Conservation (phyloP, 768 basidiomycete genomes). For the Sarcomyxa edulis region DNA sequence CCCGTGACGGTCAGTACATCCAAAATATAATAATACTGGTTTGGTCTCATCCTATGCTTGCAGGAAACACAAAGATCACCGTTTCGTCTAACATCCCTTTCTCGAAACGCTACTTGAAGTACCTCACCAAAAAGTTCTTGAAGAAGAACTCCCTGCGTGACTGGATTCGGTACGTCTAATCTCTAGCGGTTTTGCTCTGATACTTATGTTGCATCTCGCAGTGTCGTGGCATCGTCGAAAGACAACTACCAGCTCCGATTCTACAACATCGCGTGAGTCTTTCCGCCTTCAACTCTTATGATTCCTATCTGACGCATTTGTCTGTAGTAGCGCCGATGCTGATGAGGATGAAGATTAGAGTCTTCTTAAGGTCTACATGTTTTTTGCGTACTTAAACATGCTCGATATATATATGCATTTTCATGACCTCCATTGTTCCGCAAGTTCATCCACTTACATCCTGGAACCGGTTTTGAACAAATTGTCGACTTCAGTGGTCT, state of each 20-base stretch:
- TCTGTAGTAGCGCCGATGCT: constrained; percentile 25
- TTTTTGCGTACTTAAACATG: too few species aligned
- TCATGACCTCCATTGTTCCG: too few species aligned
- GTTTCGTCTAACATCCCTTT: constrained; percentile 84
- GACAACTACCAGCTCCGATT: constrained; percentile 92
- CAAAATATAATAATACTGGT: too few species aligned
- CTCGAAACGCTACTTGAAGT: constrained; percentile 98
- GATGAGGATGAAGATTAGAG: constrained; percentile 30
- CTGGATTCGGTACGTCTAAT: constrained; percentile 78
- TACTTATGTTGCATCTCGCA: constrained; percentile 15
- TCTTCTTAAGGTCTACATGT: too few species aligned
- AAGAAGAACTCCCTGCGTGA: constrained; percentile 96
- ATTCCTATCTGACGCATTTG: constrained; percentile 8
- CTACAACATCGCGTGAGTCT: constrained; percentile 84
- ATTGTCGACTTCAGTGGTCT: too few species aligned
- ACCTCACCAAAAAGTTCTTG: constrained; percentile 98
- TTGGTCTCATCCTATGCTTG: constrained; percentile 4
- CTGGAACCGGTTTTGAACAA: too few species aligned
- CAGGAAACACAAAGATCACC: constrained; percentile 78
- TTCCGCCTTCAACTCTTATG: not conserved
- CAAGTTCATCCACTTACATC: too few species aligned
- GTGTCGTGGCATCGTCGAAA: constrained; percentile 91
- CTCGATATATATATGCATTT: too few species aligned
- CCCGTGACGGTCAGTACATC: constrained; percentile 62
- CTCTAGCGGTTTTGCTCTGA: not conserved